phyloP scores from a whole-genome alignment of 1,139 yeast species.

The Kluyveromyces sp. region DNA sequence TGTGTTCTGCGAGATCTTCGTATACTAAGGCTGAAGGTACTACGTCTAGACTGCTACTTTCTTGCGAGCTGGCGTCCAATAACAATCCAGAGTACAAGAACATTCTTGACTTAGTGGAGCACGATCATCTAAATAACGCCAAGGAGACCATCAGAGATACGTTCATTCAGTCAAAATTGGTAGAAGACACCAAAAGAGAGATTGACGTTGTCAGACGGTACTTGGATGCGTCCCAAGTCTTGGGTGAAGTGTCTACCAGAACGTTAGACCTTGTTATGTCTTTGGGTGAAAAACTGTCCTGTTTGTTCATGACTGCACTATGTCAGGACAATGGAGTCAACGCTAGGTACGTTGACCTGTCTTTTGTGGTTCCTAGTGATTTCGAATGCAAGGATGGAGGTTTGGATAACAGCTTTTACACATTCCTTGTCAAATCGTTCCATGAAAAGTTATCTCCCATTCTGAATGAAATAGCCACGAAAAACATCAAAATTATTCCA shows the following conservation, averaged over 20 bases:
- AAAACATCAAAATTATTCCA: conserved; percentile 52
- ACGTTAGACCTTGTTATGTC: conserved; percentile 88
- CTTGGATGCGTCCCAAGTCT: conserved; percentile 77
- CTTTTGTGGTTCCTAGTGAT: conserved; percentile 60
- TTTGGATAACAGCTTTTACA: conserved; percentile 64
- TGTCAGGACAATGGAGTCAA: conserved; percentile 74
- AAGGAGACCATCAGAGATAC: conserved; percentile 41
- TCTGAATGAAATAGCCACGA: conserved; percentile 28
- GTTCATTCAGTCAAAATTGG: conserved; percentile 42
- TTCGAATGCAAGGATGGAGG: conserved; percentile 44
- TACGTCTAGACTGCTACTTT: conserved; percentile 69
- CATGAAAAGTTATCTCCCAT: conserved; percentile 44
- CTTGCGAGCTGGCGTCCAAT: conserved; percentile 69
- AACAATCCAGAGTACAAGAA: conserved; percentile 42
- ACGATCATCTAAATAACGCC: conserved; percentile 80
- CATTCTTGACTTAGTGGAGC: conserved; percentile 55
- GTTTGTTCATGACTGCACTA: conserved; percentile 79
- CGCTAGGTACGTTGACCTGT: conserved; percentile 72
- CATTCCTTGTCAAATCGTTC: conserved; percentile 51
- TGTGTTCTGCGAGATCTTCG: conserved; percentile 91
- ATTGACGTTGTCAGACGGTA: conserved; percentile 61
- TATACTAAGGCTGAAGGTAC: conserved; percentile 92
- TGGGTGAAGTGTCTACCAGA: conserved; percentile 86
- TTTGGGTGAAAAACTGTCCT: conserved; percentile 86
- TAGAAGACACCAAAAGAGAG: conserved; percentile 55